A percentile compares a stretch with the other conserved stretches of the same genome.
These are phyloP conservation scores for Tolypocladium ovalisporum DNA, from an alignment of 2,329 filamentous ascomycete genomes.

Conservation along the genomic window DNA sequence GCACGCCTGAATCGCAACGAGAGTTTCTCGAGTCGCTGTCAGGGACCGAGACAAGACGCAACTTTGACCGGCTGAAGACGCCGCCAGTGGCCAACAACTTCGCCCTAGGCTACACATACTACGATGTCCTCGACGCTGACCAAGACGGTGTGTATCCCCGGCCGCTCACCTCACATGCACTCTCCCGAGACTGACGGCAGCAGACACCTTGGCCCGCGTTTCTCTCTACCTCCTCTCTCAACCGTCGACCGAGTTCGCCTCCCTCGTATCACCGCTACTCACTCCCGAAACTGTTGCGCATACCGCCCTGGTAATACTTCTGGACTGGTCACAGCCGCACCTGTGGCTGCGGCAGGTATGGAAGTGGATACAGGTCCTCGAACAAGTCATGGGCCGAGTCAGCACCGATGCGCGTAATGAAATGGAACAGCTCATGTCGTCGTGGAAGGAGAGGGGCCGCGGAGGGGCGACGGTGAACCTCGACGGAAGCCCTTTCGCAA, in stretches of 20 bases:
- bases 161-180: not conserved
- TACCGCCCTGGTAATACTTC: constrained; percentile 78
- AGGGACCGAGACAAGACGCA: constrained; percentile 40
- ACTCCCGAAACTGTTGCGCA: constrained; percentile 76
- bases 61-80: constrained; percentile 47
- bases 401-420: constrained; percentile 67
- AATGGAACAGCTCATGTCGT: constrained; percentile 76
- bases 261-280: constrained; percentile 73
- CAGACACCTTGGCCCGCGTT: constrained; percentile 81
- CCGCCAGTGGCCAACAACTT: constrained; percentile 86
- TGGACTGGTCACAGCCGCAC: constrained; percentile 94
- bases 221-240: constrained; percentile 83
- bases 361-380: constrained; percentile 79
- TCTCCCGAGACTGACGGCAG: constrained; percentile 10
- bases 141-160: constrained; percentile 62
- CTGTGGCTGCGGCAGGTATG: constrained; percentile 80
- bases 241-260: constrained; percentile 71
- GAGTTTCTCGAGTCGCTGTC: constrained; percentile 66
- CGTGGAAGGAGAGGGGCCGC: constrained; percentile 67
- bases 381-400: constrained; percentile 63
- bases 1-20: constrained; percentile 70
- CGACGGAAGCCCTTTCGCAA: constrained; percentile 48
- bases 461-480: constrained; percentile 50
- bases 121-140: constrained; percentile 86
- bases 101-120: constrained; percentile 88